A percentile compares a stretch with the other conserved stretches of the same genome.
These are phyloP conservation scores for Trichoderma koningii DNA, from an alignment of 2,329 filamentous ascomycete genomes.

Conservation along the genomic window DNA sequence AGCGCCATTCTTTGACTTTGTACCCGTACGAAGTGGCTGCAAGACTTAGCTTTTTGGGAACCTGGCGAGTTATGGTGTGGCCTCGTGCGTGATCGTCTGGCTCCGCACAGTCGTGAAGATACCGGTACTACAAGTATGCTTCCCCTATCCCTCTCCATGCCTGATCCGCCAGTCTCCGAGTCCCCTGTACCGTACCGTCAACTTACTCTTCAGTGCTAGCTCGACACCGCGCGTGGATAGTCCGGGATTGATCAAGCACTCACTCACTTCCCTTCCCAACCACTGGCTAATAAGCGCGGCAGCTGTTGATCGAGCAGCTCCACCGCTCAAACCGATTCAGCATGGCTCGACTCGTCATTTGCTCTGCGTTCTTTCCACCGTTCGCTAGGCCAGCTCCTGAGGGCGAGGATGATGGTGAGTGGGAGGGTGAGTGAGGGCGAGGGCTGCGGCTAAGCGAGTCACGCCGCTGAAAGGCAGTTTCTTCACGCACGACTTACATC, in stretches of 20 bases:
- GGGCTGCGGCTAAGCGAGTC: slow-evolving; percentile 24
- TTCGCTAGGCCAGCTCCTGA: slow-evolving; percentile 9
- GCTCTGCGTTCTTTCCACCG: not conserved
- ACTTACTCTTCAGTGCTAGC: slow-evolving; percentile 21
- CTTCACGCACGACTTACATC: slow-evolving; percentile 7
- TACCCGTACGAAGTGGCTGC: not conserved
- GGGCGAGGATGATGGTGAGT: not conserved
- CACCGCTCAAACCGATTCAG: slow-evolving; percentile 24
- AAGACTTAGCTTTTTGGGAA: too few species aligned
- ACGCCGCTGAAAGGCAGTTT: slow-evolving; percentile 2
- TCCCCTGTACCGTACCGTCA: slow-evolving; percentile 1
- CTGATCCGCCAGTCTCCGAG: slow-evolving; percentile 10
- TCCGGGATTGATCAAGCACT: slow-evolving; percentile 4
- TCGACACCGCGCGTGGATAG: slow-evolving; percentile 19
- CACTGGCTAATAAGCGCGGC: slow-evolving; percentile 17
- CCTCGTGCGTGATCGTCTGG: slow-evolving; percentile 23
- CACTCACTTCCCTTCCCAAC: slow-evolving; percentile 1
- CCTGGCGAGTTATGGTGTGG: slow-evolving; percentile 4
- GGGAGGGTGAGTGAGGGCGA: not conserved
- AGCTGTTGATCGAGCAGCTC: slow-evolving; percentile 22
- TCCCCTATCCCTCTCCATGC: slow-evolving; percentile 1
- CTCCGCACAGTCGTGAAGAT: slow-evolving; percentile 22
- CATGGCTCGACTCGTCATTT: slow-evolving; percentile 16
- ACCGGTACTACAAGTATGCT: slow-evolving; percentile 17
- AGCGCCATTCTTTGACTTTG: not conserved